Base-by-base conservation (phyloP, 116 monocot species). In the Iris pallida region DNA sequence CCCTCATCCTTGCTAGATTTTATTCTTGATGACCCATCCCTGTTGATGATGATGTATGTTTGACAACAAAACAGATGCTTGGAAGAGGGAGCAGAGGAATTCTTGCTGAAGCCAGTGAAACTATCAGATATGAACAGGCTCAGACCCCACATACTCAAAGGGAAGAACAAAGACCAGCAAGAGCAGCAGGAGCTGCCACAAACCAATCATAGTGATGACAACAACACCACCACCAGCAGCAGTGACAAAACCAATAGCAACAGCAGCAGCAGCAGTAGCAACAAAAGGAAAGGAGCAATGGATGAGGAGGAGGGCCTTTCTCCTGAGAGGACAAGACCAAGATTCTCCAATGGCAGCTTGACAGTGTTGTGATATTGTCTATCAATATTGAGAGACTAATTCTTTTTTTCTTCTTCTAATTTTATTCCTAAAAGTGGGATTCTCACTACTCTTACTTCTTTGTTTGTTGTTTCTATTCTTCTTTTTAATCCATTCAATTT, bases 1-100 rank as follows among this genome's bases (percentile, higher is more conserved):
- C 20, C 44, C 19, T 76, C n/a, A 42, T 55, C 45, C 47, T 19
- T 56, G 6, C 47, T 76, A 70, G 70, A 71, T 64, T 73, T 73
- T 73, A 58, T 81, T 59, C 57, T 71, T 71, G 62, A 70, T 30
- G 30, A 3, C 30, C 30, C 30, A 30, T 30, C 30, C 53, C 14
- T 53, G 11, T 7, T 17, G 15, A 40, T 46, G 44, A 42, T 20
- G 17, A n/a, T 49, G 53, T 45, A 12, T 45, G 68, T 68, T 20
- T 20, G 40, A 15, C 20, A 55, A 42, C 20, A 64, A 64, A 6
- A 20, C 77, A 87, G 87, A 63, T 87, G 87, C 74, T 42, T 87
- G 72, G 83, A 87, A 72, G 87, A 52, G 70, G 87, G 87, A 61
- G 87, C 87, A 51, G 77, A 87, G 45, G 87, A 87, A 16, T 87